Conservation (phyloP, 768 basidiomycete species). For the Boletus pseudo-olivaceus region DNA sequence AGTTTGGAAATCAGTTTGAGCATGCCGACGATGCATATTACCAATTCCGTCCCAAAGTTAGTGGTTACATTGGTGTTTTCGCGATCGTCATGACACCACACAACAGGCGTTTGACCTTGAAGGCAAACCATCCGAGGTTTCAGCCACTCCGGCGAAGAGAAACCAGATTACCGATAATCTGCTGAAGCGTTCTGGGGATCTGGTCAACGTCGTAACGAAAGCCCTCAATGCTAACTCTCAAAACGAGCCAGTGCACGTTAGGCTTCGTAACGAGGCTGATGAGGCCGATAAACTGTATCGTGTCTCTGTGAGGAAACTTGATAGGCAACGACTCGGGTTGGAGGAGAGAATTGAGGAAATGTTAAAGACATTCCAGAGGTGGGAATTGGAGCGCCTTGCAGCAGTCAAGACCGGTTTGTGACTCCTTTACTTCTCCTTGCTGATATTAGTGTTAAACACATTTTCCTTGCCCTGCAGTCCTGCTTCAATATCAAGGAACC, state of each 20-base stretch:
- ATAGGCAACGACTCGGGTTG: slow-evolving; percentile 77
- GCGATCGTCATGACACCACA: slow-evolving; percentile 19
- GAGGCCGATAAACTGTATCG: slow-evolving; percentile 80
- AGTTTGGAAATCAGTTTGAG: slow-evolving; percentile 80
- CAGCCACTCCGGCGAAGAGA: slow-evolving; percentile 25
- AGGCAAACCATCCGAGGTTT: slow-evolving; percentile 23
- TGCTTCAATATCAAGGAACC: slow-evolving; percentile 85
- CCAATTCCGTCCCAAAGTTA: slow-evolving; percentile 78
- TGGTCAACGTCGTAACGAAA: slow-evolving; percentile 72
- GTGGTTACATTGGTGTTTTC: slow-evolving; percentile 17
- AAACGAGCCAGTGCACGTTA: slow-evolving; percentile 65
- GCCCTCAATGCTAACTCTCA: slow-evolving; percentile 49
- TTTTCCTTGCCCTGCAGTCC: slow-evolving; percentile 42
- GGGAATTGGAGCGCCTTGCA: slow-evolving; percentile 80
- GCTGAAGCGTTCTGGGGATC: slow-evolving; percentile 62
- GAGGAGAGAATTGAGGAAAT: slow-evolving; percentile 86
- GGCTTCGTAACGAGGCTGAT: slow-evolving; percentile 73
- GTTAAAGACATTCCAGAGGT: slow-evolving; percentile 73
- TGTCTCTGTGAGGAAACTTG: slow-evolving; percentile 74
- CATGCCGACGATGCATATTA: slow-evolving; percentile 76
- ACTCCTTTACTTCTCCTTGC: slow-evolving; percentile 1
- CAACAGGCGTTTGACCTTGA: slow-evolving; percentile 30
- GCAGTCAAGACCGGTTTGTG: slow-evolving; percentile 77
- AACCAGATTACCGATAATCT: slow-evolving; percentile 50
- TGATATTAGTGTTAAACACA: not conserved